phyloP scores from a whole-genome alignment of 78 protist species.

The Chrysochromulina parva region DNA sequence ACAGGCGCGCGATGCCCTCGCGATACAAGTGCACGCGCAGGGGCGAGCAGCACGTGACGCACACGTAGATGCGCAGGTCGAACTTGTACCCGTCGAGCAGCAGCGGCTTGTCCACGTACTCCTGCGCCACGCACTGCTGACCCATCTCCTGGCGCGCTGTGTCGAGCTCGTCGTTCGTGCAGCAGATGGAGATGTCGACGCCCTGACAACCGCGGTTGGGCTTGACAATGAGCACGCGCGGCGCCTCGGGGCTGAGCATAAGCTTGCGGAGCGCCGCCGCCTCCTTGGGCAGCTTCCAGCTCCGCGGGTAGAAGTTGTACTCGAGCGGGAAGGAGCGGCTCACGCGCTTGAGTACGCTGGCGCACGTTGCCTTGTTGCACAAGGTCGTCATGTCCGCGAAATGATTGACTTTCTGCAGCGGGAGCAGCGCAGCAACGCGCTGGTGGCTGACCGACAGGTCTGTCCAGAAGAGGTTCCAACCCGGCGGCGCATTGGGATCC shows the following conservation, averaged over 20 bases:
- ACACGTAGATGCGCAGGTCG: constrained; percentile 44
- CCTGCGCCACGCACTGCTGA: neutral
- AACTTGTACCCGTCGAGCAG: neutral
- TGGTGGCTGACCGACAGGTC: constrained; percentile 14
- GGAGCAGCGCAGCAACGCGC: neutral
- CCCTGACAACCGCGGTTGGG: constrained; percentile 56
- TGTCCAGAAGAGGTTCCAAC: constrained; percentile 19
- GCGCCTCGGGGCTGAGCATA: constrained; percentile 44
- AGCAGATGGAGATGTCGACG: constrained; percentile 35
- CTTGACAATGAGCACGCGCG: constrained; percentile 30
- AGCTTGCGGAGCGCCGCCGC: constrained; percentile 15
- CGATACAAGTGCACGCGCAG: constrained; percentile 18
- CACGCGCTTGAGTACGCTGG: constrained; percentile 2
- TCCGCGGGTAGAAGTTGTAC: constrained; percentile 29
- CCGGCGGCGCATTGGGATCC: no score
- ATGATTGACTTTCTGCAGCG: constrained; percentile 65
- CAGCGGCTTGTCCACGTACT: neutral
- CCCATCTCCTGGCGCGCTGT: neutral
- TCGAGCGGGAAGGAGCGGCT: neutral
- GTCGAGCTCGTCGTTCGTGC: neutral
- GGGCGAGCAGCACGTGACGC: neutral
- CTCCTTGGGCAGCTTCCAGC: neutral
- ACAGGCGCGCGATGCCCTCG: constrained; percentile 70
- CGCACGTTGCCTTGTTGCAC: constrained; percentile 54
- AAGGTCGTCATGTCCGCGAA: constrained; percentile 60